Evolutionary conservation across 2,329 filamentous ascomycete genomes (phyloP), one percentile per base, ranked within the genome.

Genomic region (Xylaria sp.): DNA sequence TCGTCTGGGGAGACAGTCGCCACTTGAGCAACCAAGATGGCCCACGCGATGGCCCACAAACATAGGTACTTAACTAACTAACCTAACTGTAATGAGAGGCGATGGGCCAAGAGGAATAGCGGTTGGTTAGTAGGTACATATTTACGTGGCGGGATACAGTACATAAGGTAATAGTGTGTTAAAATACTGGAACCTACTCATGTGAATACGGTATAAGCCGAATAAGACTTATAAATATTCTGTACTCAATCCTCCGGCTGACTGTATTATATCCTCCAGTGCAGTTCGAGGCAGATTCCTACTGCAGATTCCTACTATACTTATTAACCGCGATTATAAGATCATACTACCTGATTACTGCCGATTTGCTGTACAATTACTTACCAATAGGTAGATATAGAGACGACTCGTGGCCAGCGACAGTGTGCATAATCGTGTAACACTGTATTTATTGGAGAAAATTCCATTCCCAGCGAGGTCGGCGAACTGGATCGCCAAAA

Each of bases 401-500:
- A 13, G 23, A 53, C 18, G 23, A 53, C 18, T 18, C 30, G n/a
- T 0, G 18, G 34, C 53, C 39, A 9, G 20, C 32, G 20, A 41
- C 34, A 56, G 32, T 56, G 53, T 28, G 53, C 20, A 28, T 25
- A 25, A 34, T 41, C 32, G 18, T 2, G 1, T 12, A 18, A 12
- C 23, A 41, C 34, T 41, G 34, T 25, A 13, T 12, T 20, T 55
- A 56, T 20, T 53, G 18, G 30, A 20, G 30, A 20, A 20, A 20
- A 25, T 30, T 15, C 34, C 48, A 36, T 36, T 28, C 20, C 30
- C n/a, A 63, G 45, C 60, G 46, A 65, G 13, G 9, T 65, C 66
- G 66, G 66, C 58, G 46, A 60, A 57, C 46, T 53, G 58, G 63
- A 50, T 13, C 30, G 30, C 30, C 4, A 9, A 43, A 13, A 39